Evolutionary conservation across 2,329 filamentous ascomycete genomes (phyloP).

Genomic region (Endocalyx cinctus): DNA sequence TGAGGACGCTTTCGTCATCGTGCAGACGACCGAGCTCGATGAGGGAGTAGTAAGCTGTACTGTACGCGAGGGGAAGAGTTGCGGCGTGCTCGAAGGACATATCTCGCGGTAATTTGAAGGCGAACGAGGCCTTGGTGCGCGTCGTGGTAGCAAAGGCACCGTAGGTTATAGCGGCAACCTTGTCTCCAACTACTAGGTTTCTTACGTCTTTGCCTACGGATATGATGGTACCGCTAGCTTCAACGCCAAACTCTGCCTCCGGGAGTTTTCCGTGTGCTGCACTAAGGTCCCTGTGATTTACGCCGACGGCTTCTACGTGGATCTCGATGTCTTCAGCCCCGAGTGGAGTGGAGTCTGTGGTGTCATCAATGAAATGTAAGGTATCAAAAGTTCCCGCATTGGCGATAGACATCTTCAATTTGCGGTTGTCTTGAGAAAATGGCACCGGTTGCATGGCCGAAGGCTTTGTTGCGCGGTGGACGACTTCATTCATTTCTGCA

Average conservation of each 20-base stretch:
- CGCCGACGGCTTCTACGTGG: conserved; percentile 21
- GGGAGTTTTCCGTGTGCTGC: conserved; percentile 23
- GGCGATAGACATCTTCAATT: conserved; percentile 21
- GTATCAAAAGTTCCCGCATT: conserved; percentile 24
- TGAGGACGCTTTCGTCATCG: conserved; percentile 21
- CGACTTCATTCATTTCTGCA: conserved; percentile 35
- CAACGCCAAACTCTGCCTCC: conserved; percentile 20
- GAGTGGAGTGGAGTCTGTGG: conserved; percentile 22
- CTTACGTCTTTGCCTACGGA: conserved; percentile 19
- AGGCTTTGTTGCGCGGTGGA: conserved; percentile 38
- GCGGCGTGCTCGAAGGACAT: conserved; percentile 23
- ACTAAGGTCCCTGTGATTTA: conserved; percentile 25
- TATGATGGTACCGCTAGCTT: conserved; percentile 23
- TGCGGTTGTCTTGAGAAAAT: conserved; percentile 29
- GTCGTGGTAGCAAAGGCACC: conserved; percentile 22
- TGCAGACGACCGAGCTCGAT: conserved; percentile 20
- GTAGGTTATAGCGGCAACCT: conserved; percentile 35
- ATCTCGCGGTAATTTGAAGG: conserved; percentile 22
- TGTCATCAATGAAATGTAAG: conserved; percentile 23
- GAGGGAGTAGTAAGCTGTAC: conserved; percentile 22
- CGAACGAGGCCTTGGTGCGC: conserved; percentile 21
- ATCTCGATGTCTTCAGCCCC: conserved; percentile 30
- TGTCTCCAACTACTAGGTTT: conserved; percentile 22
- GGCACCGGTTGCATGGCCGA: conserved; percentile 31
- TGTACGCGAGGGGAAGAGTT: conserved; percentile 23